A percentile compares a stretch with the other conserved stretches of the same genome.
phyloP scores from a whole-genome alignment of 2,329 filamentous ascomycete species.

The Penicillium sp. region DNA sequence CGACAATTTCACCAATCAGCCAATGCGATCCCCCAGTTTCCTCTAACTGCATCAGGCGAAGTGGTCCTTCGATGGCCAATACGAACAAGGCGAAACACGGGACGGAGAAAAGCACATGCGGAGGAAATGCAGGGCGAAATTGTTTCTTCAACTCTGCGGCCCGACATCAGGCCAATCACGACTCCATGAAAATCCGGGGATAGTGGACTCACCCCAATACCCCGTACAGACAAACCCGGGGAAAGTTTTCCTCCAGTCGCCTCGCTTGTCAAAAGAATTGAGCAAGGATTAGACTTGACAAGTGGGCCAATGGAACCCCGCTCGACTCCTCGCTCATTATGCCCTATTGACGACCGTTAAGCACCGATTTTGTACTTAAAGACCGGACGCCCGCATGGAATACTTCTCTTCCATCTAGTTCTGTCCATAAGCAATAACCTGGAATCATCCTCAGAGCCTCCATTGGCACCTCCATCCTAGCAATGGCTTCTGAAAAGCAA shows the following conservation, averaged over 20 bases:
- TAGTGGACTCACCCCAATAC: not conserved
- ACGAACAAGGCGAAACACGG: not conserved
- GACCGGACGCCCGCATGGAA: not conserved
- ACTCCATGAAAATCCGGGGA: not conserved
- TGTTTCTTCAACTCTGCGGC: not conserved
- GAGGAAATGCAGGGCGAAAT: no score
- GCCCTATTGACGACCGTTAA: not conserved
- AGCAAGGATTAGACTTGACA: not conserved
- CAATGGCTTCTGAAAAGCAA: conserved; percentile 6
- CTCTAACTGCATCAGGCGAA: not conserved
- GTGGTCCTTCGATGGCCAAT: not conserved
- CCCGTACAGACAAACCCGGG: conserved; percentile 1
- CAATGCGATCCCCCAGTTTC: fast-evolving
- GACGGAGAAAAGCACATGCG: not conserved
- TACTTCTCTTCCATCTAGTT: not conserved
- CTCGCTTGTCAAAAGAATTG: not conserved
- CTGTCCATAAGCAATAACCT: not conserved
- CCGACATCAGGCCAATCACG: conserved; percentile 2
- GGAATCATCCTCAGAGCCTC: not conserved
- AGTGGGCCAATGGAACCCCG: conserved; percentile 3
- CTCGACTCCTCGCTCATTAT: not conserved
- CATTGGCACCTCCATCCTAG: not conserved
- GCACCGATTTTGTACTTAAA: not conserved
- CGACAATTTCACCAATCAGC: conserved; percentile 1
- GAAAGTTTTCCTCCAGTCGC: not conserved